Conservation (phyloP, 306 rosid genomes). For the Ormosia semicastrata region DNA sequence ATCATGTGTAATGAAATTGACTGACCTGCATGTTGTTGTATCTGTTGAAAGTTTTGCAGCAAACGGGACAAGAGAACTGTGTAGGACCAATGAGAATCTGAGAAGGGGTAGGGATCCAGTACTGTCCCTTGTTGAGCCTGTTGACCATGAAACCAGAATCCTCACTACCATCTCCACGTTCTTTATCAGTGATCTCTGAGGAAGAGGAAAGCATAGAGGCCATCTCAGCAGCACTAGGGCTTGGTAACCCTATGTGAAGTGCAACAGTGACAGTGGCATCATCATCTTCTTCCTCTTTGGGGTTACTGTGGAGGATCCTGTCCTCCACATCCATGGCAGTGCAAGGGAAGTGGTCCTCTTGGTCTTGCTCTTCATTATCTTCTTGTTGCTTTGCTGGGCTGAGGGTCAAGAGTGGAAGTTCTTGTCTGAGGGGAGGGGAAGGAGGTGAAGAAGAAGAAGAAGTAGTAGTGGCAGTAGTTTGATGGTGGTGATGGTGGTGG, state of each 20-base stretch:
- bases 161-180: conserved; percentile 35
- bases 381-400: conserved; percentile 45
- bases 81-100: conserved; percentile 99
- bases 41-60: conserved; percentile 96
- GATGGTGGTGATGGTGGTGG: neutral
- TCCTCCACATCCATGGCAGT: conserved; percentile 48
- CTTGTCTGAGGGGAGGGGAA: conserved; percentile 83
- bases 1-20: neutral
- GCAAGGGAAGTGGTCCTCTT: conserved; percentile 6
- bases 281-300: conserved; percentile 8
- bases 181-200: conserved; percentile 42
- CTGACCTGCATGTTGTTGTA: conserved; percentile 98
- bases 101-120: conserved; percentile 99
- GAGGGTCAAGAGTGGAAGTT: conserved; percentile 68
- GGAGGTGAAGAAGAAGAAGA: conserved; percentile 38
- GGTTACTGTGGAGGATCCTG: neutral
- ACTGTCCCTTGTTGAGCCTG: conserved; percentile 85
- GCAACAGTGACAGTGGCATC: conserved; percentile 71
- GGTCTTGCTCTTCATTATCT: neutral
- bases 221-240: conserved; percentile 93
- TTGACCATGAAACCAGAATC: conserved; percentile 46
- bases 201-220: conserved; percentile 76
- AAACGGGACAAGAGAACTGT: conserved; percentile 97
- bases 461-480: neutral
- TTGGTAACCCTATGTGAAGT: conserved; percentile 93